phyloP scores from a whole-genome alignment of 2,329 filamentous ascomycete genomes.

The Hypocrella siamensis region DNA sequence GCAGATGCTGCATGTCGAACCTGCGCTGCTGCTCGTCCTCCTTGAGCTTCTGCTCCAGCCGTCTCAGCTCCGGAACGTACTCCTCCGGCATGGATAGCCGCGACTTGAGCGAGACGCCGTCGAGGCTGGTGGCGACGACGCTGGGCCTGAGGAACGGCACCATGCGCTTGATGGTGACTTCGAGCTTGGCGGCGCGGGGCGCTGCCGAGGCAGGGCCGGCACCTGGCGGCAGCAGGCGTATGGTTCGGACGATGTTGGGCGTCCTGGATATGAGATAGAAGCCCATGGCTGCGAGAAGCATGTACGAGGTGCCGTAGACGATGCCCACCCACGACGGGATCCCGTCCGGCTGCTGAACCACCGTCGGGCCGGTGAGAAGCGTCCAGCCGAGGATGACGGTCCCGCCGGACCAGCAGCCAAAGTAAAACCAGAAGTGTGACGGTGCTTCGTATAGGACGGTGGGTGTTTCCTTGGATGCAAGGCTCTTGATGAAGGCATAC shows the following conservation, averaged over 20 bases:
- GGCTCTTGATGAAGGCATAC: constrained; percentile 35
- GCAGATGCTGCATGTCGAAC: constrained; percentile 37
- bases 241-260: constrained; percentile 37
- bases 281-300: constrained; percentile 44
- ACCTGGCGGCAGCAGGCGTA: constrained; percentile 37
- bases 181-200: constrained; percentile 26
- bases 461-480: constrained; percentile 37
- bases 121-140: constrained; percentile 20
- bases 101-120: constrained; percentile 18
- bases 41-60: constrained; percentile 14
- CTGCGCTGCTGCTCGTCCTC: constrained; percentile 24
- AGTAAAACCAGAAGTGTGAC: constrained; percentile 46
- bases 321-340: constrained; percentile 40
- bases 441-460: constrained; percentile 50
- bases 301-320: constrained; percentile 40
- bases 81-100: constrained; percentile 22
- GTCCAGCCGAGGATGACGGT: constrained; percentile 22
- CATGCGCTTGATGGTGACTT: constrained; percentile 34
- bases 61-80: constrained; percentile 19
- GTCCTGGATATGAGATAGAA: constrained; percentile 43
- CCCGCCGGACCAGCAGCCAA: constrained; percentile 41
- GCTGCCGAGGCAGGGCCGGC: constrained; percentile 6
- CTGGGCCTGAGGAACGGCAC: constrained; percentile 31
- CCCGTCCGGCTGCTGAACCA: constrained; percentile 25
- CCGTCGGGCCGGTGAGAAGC: constrained; percentile 15